A percentile compares a stretch with the other conserved stretches of the same genome.
phyloP scores from a whole-genome alignment of 2,329 filamentous ascomycete genomes.

The Trichoderma sp. region DNA sequence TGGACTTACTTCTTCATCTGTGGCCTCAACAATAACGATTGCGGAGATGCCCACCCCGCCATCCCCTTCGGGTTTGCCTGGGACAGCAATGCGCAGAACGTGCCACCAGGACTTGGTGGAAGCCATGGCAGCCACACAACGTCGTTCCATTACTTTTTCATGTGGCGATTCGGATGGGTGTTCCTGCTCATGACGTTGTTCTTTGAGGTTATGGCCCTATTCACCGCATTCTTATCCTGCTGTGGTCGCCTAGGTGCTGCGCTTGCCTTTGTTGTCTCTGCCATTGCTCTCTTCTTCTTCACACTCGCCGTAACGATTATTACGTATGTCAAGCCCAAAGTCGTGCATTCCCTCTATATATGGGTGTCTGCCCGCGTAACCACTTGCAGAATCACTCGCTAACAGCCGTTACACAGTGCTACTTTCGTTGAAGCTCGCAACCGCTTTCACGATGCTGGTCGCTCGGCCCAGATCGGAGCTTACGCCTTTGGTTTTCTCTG shows the following conservation, averaged over 20 bases:
- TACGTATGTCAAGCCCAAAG: constrained; percentile 59
- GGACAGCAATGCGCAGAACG: constrained; percentile 48
- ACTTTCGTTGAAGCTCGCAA: constrained; percentile 70
- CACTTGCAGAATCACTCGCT: not conserved
- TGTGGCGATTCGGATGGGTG: constrained; percentile 91
- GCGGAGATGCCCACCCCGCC: constrained; percentile 62
- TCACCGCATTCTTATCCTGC: constrained; percentile 68
- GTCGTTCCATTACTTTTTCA: constrained; percentile 68
- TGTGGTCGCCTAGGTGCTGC: constrained; percentile 71
- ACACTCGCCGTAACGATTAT: constrained; percentile 68
- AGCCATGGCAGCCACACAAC: constrained; percentile 56
- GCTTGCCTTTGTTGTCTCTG: constrained; percentile 59
- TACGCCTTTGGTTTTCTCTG: constrained; percentile 79
- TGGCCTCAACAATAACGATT: constrained; percentile 63
- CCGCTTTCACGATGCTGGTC: constrained; percentile 58
- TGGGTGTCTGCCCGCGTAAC: not conserved
- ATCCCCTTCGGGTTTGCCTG: constrained; percentile 73
- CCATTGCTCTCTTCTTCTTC: constrained; percentile 68
- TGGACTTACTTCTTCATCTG: constrained; percentile 94
- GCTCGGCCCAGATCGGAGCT: constrained; percentile 60
- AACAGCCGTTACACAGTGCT: constrained; percentile 38
- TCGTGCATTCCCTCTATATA: not conserved
- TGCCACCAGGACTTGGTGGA: constrained; percentile 51
- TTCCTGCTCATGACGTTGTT: constrained; percentile 85
- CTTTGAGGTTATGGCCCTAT: constrained; percentile 69